Base-by-base conservation (phyloP, 495 filamentous ascomycete genomes). In the Talaromyces borbonicus region DNA sequence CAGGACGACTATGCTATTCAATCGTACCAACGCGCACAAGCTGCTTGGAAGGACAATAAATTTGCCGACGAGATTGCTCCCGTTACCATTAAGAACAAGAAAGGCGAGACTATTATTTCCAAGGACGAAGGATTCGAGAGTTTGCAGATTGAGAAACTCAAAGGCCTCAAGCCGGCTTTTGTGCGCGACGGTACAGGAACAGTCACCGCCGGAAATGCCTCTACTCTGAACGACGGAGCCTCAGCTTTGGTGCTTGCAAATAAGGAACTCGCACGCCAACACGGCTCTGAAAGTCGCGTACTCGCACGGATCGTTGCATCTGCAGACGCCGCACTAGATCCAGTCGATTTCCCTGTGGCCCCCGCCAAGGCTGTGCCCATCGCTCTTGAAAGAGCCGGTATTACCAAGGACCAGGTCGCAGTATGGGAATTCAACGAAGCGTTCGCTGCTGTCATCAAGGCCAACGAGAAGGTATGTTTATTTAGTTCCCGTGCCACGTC, bases 361-460 rank as follows among this genome's bases (percentile, higher is more conserved):
- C 92, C 92, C 0, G 81, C 92, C 20, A 85, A 92, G 59, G 92
- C 90, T 0, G 90, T 98, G 1, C 87, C 90, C 2, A 80, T 93
- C 54, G 89, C 87, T n/a, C 67, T 98, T 35, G 76, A 84, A 57
- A 77, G 87, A 43, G 92, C 92, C 2, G 89, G 90, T 6, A 87
- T 98, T 50, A 83, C 77, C 38, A 83, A 86, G 65, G 81, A 92
- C 19, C 83, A 98, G 53, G 85, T 98, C 16, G 80, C 89, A 2
- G 66, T 95, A 2, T 96, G 90, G 90, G 92, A 98, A 62, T 92
- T 98, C 65, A 98, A 98, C 62, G 92, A 98, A 61, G 92, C 92
- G 0, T 98, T 98, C 61, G 90, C 90, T 11, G 90, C 85, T 0
- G 90, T 96, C 11, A 94, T 95, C 63, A 89, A 90, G 62, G 90